Percentiles rank a stretch among this genome's conserved stretches.
phyloP scores from a whole-genome alignment of 1,284 basidiomycete genomes.

The Marasmius tenuissimus region DNA sequence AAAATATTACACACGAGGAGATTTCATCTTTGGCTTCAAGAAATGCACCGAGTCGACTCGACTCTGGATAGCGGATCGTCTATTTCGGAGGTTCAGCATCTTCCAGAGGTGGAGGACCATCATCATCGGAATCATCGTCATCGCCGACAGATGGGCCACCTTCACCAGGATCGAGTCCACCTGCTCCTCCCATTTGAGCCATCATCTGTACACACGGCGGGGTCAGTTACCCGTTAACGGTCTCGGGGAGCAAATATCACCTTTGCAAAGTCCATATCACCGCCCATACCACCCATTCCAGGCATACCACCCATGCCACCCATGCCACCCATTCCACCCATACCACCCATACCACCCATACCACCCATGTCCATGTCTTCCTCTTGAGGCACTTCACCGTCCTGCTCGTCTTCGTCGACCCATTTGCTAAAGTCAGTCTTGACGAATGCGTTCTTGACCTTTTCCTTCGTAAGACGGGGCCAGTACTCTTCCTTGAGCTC shows the following conservation, averaged over 20 bases:
- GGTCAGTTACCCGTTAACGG: too few relatives aligned
- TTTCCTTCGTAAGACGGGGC: slow-evolving; percentile 88
- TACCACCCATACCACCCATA: slow-evolving; percentile 46
- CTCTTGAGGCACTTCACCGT: slow-evolving; percentile 44
- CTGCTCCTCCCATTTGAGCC: slow-evolving; percentile 54
- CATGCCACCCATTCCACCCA: slow-evolving; percentile 45
- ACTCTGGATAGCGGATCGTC: neutral
- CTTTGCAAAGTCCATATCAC: slow-evolving; percentile 57
- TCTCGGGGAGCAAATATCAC: too few relatives aligned
- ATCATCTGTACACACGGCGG: too few relatives aligned
- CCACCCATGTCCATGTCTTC: slow-evolving; percentile 51
- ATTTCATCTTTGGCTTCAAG: too few relatives aligned
- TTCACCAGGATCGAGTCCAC: slow-evolving; percentile 24
- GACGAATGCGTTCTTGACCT: slow-evolving; percentile 74
- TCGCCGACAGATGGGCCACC: slow-evolving; percentile 37
- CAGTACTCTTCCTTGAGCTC: slow-evolving; percentile 77
- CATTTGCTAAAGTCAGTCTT: slow-evolving; percentile 93
- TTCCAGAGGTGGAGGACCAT: slow-evolving; percentile 77
- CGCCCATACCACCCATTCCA: slow-evolving; percentile 32
- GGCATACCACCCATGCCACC: slow-evolving; percentile 42
- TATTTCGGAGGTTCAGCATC: slow-evolving; percentile 43
- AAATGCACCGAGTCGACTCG: neutral
- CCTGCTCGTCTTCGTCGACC: slow-evolving; percentile 96
- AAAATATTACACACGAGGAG: too few relatives aligned
- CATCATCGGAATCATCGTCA: slow-evolving; percentile 58